Evolutionary conservation across 371 early-diverging fungal genomes (phyloP), one percentile per base, ranked within the genome.

Genomic region (Scutellospora calospora): DNA sequence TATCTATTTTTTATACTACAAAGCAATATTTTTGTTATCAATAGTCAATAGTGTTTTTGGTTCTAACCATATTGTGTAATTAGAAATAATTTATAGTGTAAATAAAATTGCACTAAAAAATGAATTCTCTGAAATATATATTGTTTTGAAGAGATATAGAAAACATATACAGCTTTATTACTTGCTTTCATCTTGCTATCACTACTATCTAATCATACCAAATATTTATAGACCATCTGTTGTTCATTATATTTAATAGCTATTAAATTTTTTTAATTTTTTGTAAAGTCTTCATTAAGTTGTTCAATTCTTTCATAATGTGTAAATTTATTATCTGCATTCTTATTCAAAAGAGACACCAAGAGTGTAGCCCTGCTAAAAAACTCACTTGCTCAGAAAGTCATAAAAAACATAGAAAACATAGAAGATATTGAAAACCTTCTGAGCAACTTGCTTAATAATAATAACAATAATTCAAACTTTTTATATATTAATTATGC

Each of bases 161-260:
- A 31, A 6, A 73, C 3, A 14, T 54, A 22, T 33, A 2, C 55
- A 3, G 57, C 55, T 54, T 73, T 54, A 3, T 41, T 20, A 31
- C 74, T 73, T 4, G 74, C 22, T 35, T 73, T 73, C 18, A 55
- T 55, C 29, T 73, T 73, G 14, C 52, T 22, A 14, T 71, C 22
- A 49, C 29, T 29, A 22, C 38, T n/a, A 49, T 14, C n/a, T 71
- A 71, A 71, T 14, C 49, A 18, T n/a, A 18, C 20, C 11, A 72
- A 72, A 54, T 72, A 72, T 45, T 71, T 20, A 71, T 29, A 71
- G 9, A 71, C 33, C 6, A 27, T 45, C 12, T 22, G 3, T 29
- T 51, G 16, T 54, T 52, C n/a, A 27, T 52, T 54, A 72, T 72
- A 72, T 54, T 72, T 51, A 18, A 54, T 18, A 54, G 54, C 54